A percentile compares a stretch with the other conserved stretches of the same genome.
Conservation (phyloP, 2,329 filamentous ascomycete species). For the Ceratocystis lukuohia region DNA sequence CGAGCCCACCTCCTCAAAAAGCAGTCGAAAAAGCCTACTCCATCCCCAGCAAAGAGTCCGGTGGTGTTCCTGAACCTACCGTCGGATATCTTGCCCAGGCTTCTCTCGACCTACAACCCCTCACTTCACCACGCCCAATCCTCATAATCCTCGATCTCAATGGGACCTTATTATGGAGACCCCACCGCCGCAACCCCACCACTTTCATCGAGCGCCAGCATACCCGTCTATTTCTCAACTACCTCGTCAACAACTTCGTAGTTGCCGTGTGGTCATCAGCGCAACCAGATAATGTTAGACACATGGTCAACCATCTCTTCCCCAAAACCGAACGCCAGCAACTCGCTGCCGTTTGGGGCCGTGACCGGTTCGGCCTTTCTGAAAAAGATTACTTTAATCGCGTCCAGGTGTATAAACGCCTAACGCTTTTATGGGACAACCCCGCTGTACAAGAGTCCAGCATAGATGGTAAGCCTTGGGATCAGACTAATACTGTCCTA, state of each 20-base stretch:
- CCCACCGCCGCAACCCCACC: conserved; percentile 34
- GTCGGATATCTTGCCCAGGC: conserved; percentile 47
- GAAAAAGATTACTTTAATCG: conserved; percentile 50
- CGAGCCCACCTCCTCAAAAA: not conserved
- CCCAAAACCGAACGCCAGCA: conserved; percentile 35
- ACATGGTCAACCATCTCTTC: conserved; percentile 55
- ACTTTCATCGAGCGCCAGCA: conserved; percentile 54
- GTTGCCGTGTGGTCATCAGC: conserved; percentile 92
- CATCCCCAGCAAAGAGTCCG: conserved; percentile 32
- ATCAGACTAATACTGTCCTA: conserved; percentile 75
- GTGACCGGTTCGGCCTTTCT: conserved; percentile 61
- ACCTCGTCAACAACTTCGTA: conserved; percentile 59
- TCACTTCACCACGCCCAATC: conserved; percentile 43
- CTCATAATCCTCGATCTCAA: conserved; percentile 87
- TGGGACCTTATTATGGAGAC: conserved; percentile 71
- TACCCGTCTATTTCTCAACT: conserved; percentile 54
- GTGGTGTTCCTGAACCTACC: conserved; percentile 48
- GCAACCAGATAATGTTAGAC: conserved; percentile 53
- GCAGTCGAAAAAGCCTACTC: not conserved
- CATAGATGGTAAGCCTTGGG: conserved; percentile 41
- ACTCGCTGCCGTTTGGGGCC: conserved; percentile 61
- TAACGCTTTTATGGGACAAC: conserved; percentile 57
- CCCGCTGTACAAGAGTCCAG: conserved; percentile 31
- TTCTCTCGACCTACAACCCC: conserved; percentile 29
- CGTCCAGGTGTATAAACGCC: conserved; percentile 80